phyloP scores from a whole-genome alignment of 257 asterid genomes.

The Eucommia ulmoides region DNA sequence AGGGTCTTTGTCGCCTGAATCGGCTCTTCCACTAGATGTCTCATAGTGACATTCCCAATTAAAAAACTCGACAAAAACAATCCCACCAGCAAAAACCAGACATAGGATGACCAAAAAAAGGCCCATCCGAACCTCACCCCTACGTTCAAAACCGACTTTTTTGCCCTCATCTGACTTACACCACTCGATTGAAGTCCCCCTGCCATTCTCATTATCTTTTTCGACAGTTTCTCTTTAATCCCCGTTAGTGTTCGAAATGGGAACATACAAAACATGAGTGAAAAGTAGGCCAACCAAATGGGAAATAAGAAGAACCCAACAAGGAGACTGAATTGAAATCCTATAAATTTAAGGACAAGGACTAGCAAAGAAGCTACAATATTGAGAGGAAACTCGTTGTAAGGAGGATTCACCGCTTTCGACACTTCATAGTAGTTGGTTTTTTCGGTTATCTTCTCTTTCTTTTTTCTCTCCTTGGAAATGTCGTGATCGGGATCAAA shows the following conservation, averaged over 20 bases:
- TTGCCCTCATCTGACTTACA: conserved; percentile 17
- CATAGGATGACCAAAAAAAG: conserved; percentile 26
- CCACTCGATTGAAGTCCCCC: conserved; percentile 10
- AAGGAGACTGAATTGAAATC: conserved; percentile 28
- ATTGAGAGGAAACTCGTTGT: conserved; percentile 15
- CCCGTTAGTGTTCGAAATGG: conserved; percentile 26
- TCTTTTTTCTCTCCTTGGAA: conserved; percentile 4
- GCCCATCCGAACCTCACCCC: conserved; percentile 29
- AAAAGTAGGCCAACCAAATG: conserved; percentile 15
- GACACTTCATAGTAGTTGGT: conserved; percentile 5
- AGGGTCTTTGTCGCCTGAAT: conserved; percentile 28
- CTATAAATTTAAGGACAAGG: conserved; percentile 20
- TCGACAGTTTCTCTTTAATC: conserved; percentile 20
- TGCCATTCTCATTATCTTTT: conserved; percentile 16
- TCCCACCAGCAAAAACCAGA: conserved; percentile 29
- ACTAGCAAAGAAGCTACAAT: conserved; percentile 15
- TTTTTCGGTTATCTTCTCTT: conserved; percentile 10
- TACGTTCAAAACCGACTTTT: conserved; percentile 18
- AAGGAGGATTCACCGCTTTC: conserved; percentile 4
- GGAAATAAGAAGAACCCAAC: conserved; percentile 32
- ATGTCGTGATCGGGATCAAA: not conserved
- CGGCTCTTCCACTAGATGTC: conserved; percentile 31
- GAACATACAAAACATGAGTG: conserved; percentile 21
- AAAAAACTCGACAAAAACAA: conserved; percentile 30
- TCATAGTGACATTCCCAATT: conserved; percentile 22